Evolutionary conservation across 1,284 basidiomycete genomes (phyloP), one percentile per base, ranked within the genome.

Genomic region (Cutaneotrichosporon sp.): DNA sequence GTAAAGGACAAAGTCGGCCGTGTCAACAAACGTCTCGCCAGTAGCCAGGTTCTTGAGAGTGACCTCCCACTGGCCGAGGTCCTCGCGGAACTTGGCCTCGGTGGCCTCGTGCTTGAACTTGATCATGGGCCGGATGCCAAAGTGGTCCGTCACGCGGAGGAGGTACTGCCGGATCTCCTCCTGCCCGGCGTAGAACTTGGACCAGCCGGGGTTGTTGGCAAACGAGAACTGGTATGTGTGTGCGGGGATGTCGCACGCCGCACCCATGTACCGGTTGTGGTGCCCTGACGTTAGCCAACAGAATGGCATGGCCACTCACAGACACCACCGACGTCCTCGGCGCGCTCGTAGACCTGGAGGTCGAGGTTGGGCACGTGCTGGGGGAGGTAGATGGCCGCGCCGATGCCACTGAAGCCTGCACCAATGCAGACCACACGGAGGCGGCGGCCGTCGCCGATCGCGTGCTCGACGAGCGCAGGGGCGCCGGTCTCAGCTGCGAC

Each of bases 91-190:
- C 22, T 64, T 50, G 0, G 70, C 68, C 18, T 64, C 55, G 11
- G 66, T 59, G 20, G 74, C 64, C 34, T 65, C 58, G 58, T 74
- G 72, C 16, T 64, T 52, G 24, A 70, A 57, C 52, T 71, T 64
- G 64, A 73, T 64, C 56, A 65, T 66, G 11, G 66, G 64, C n/a
- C 51, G 43, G 2, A 74, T 59, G 16, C 27, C 22, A 53, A 63
- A 72, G 52, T 72, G 61, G 31, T 67, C 65, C 1, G 60, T 67
- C 29, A 71, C 59, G 25, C 51, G 42, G 13, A 49, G 36, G 51
- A 70, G 58, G 65, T 76, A 76, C 10, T 58, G 46, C 3, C 68
- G 59, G 42, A 76, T 74, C 56, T 74, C 72, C n/a, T n/a, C 54
- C 7, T 66, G 66, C 6, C 64, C 59, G 11, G 73, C 66, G 57